Evolutionary conservation across 495 filamentous ascomycete species (phyloP).

Genomic region (Aspergillus bertholletiae): DNA sequence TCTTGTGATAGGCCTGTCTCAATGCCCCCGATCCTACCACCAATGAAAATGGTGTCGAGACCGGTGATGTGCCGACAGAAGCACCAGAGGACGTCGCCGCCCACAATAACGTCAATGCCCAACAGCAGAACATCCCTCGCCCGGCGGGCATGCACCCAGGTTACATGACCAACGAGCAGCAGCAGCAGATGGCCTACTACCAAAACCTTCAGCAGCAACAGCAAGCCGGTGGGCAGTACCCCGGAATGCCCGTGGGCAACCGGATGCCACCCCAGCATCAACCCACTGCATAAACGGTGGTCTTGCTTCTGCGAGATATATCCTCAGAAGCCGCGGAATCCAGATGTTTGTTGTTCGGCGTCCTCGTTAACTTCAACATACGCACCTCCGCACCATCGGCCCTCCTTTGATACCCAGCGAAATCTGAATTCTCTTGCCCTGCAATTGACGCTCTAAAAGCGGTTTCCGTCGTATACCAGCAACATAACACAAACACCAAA

Average conservation of each 20-base stretch:
- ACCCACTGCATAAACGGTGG: conserved; percentile 47
- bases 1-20: conserved; percentile 70
- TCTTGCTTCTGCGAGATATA: conserved; percentile 36
- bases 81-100: conserved; percentile 52
- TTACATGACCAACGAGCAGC: conserved; percentile 55
- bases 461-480: conserved; percentile 20
- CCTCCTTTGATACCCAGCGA: conserved; percentile 46
- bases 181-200: conserved; percentile 58
- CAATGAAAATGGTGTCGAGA: conserved; percentile 86
- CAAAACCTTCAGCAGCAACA: conserved; percentile 55
- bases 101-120: conserved; percentile 50
- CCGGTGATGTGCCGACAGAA: conserved; percentile 51
- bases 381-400: conserved; percentile 26
- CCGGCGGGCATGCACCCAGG: conserved; percentile 46
- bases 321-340: conserved; percentile 14
- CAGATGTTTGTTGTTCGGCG: conserved; percentile 15
- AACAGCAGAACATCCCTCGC: conserved; percentile 49
- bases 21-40: conserved; percentile 95
- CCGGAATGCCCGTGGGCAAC: conserved; percentile 52
- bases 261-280: conserved; percentile 55
- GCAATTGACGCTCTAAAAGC: conserved; percentile 23
- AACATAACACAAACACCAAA: conserved; percentile 7
- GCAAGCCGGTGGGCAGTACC: conserved; percentile 53
- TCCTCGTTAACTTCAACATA: conserved; percentile 20
- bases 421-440: conserved; percentile 18